These are phyloP conservation scores for Trichopus zeylanicus DNA, from an alignment of 116 monocot species.

Conservation along the genomic window DNA sequence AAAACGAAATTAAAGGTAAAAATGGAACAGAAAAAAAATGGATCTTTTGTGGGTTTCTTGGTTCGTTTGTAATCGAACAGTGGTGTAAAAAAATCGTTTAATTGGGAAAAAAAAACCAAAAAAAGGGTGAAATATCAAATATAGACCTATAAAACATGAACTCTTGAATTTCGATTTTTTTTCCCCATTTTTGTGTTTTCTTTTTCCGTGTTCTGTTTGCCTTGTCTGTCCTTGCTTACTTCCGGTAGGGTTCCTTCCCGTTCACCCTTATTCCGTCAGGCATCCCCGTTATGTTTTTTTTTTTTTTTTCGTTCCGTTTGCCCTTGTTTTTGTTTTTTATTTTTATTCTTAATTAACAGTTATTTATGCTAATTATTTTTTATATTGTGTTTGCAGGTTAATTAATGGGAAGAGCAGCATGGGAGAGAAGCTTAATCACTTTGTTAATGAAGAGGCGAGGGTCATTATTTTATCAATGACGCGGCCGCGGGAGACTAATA, in stretches of 20 bases:
- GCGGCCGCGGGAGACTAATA: too few species aligned
- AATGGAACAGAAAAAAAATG: background rate
- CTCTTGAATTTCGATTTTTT: background rate
- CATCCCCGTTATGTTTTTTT: background rate
- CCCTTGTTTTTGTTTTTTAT: background rate
- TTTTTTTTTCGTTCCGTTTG: background rate
- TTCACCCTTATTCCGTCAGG: background rate
- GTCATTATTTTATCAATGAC: background rate
- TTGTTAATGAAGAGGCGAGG: background rate
- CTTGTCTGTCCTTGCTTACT: background rate
- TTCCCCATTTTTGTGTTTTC: background rate
- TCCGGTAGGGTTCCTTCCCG: constrained; percentile 2
- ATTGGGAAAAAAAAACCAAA: background rate
- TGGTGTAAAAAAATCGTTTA: background rate
- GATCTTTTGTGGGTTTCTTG: background rate
- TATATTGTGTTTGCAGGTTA: background rate
- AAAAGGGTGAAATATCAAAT: background rate
- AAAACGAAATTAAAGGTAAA: background rate
- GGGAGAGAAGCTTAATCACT: background rate
- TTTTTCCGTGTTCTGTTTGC: background rate
- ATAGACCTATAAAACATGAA: constrained; percentile 1
- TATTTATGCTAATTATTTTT: background rate
- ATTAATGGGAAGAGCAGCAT: background rate
- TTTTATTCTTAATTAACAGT: background rate
- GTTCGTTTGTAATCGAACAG: background rate